phyloP scores from a whole-genome alignment of 768 basidiomycete genomes.

The Pisolithus microcarpus region DNA sequence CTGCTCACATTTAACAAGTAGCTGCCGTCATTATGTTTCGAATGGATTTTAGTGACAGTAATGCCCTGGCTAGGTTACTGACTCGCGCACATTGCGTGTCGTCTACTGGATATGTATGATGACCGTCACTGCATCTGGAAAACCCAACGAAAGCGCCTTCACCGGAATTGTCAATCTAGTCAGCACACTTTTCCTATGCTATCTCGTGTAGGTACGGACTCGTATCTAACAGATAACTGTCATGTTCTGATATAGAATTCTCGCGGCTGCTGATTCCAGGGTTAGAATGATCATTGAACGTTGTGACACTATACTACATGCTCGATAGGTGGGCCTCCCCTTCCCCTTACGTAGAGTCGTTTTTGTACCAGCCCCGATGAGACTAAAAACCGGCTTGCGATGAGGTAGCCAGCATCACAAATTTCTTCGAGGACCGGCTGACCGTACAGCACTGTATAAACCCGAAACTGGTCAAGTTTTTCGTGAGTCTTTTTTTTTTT shows the following conservation, averaged over 20 bases:
- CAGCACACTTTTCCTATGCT: constrained; percentile 4
- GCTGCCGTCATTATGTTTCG: not conserved
- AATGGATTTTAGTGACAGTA: too few relatives aligned
- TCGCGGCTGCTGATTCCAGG: too few relatives aligned
- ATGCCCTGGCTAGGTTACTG: not conserved
- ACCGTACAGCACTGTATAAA: not conserved
- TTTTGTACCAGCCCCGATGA: not conserved
- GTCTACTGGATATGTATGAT: constrained; percentile 3
- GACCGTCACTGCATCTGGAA: not conserved
- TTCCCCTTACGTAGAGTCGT: not conserved
- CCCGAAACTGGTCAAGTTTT: not conserved
- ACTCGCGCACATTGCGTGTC: not conserved
- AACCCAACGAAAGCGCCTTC: not conserved
- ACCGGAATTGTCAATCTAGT: too few relatives aligned
- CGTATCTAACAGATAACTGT: too few relatives aligned
- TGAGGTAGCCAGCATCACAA: not conserved
- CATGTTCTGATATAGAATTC: too few relatives aligned
- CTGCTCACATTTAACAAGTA: not conserved
- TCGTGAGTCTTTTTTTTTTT: constrained; percentile 1
- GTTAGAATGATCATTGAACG: not conserved
- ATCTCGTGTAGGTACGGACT: constrained; percentile 1
- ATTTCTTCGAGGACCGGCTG: too few relatives aligned
- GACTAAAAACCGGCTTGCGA: not conserved
- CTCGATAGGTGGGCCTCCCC: not conserved
- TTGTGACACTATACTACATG: not conserved